These are phyloP conservation scores for Cyclotella choctawhatcheeana DNA, from an alignment of 108 stramenopile genomes.

Conservation along the genomic window DNA sequence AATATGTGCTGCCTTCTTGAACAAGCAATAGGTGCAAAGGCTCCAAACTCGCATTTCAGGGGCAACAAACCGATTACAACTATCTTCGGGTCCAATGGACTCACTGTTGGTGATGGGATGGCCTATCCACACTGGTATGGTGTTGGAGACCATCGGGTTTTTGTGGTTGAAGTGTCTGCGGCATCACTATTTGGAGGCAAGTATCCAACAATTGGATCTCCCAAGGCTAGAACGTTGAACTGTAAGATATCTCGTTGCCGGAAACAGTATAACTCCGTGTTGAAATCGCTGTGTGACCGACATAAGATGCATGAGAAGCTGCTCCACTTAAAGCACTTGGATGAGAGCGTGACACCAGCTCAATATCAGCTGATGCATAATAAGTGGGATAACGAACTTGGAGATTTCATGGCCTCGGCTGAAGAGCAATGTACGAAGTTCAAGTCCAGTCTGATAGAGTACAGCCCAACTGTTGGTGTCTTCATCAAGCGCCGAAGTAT, in stretches of 20 bases:
- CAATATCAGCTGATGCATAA: conserved; percentile 6
- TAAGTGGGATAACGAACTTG: conserved; percentile 16
- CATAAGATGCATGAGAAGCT: conserved; percentile 8
- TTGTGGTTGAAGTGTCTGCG: conserved; percentile 11
- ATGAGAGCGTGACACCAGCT: not conserved
- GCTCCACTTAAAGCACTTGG: not conserved
- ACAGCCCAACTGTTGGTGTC: not conserved
- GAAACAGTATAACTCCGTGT: not conserved
- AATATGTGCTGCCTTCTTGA: not conserved
- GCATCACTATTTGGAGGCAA: conserved; percentile 11
- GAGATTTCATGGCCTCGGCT: not conserved
- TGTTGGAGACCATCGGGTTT: conserved; percentile 27
- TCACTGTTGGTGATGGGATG: not conserved
- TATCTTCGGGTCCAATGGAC: conserved; percentile 10
- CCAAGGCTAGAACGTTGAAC: not conserved
- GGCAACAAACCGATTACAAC: conserved; percentile 1
- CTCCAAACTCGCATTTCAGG: conserved; percentile 3
- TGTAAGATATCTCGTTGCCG: not conserved
- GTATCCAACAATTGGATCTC: conserved; percentile 3
- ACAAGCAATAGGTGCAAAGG: not conserved
- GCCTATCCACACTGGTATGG: conserved; percentile 4
- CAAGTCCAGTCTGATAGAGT: not conserved
- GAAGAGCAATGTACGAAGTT: conserved; percentile 3
- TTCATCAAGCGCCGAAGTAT: not conserved
- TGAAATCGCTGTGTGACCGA: not conserved